These are phyloP conservation scores for Beauveria caledonica DNA, from an alignment of 2,329 filamentous ascomycete genomes.

Conservation along the genomic window DNA sequence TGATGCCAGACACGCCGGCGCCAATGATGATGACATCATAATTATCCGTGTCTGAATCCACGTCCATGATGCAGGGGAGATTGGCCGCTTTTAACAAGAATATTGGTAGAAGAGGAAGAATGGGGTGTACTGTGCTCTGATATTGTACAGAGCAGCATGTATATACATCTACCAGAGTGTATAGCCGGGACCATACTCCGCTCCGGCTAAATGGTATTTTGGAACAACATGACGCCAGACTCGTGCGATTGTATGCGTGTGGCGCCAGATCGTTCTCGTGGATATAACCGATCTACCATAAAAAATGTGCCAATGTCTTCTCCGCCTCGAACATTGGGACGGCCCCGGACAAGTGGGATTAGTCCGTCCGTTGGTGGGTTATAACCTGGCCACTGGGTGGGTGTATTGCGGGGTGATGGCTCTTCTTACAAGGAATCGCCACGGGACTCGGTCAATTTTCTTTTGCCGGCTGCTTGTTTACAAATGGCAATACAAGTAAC, in stretches of 20 bases:
- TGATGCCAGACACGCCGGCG: slow-evolving; percentile 51
- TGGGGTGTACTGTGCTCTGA: no score
- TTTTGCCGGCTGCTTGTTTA: no score
- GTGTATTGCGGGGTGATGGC: no score
- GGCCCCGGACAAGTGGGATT: no score
- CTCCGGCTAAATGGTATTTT: not conserved
- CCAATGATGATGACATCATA: slow-evolving; percentile 47
- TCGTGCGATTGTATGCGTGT: not conserved
- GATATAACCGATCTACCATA: not conserved
- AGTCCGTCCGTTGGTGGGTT: not conserved
- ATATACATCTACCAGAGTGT: no score
- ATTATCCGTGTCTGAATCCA: no score
- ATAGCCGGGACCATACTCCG: not conserved
- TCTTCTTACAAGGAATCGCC: no score
- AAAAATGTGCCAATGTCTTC: not conserved
- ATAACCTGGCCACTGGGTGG: not conserved
- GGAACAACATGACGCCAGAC: not conserved
- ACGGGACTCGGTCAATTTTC: no score
- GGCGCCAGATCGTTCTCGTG: not conserved
- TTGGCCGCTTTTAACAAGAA: no score
- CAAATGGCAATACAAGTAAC: not conserved
- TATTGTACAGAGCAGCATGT: no score
- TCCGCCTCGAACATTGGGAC: not conserved
- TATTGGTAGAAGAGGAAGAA: no score
- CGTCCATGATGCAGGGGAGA: no score